Conservation (phyloP, 495 filamentous ascomycete species). For the Gamarada debralockiae region DNA sequence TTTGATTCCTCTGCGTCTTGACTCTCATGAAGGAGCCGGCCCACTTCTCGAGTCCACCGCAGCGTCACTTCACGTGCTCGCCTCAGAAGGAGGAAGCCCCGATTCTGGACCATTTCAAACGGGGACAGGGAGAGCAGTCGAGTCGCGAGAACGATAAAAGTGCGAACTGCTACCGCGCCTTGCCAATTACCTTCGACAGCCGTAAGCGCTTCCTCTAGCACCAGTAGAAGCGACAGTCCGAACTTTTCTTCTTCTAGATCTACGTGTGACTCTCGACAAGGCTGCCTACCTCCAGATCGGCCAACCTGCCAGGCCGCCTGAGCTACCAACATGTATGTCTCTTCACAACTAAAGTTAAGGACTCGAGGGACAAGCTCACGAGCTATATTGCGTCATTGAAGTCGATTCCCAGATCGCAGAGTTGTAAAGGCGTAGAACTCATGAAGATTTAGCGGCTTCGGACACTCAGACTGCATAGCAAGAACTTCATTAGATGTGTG, state of each 20-base stretch:
- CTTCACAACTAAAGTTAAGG: constrained; percentile 31
- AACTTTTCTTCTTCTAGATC: constrained; percentile 30
- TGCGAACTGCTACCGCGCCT: constrained; percentile 23
- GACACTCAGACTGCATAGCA: constrained; percentile 26
- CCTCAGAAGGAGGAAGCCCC: constrained; percentile 12
- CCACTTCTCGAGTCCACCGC: constrained; percentile 15
- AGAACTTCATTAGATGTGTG: constrained; percentile 25
- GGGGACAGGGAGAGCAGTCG: constrained; percentile 28
- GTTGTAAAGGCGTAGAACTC: constrained; percentile 37
- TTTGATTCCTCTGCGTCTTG: constrained; percentile 17
- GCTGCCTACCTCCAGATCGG: neutral
- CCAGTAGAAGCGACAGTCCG: constrained; percentile 15
- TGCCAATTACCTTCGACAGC: constrained; percentile 38
- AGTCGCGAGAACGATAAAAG: constrained; percentile 24
- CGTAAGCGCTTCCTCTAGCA: constrained; percentile 19
- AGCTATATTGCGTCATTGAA: constrained; percentile 42
- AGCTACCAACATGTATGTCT: constrained; percentile 31
- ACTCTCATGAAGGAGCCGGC: constrained; percentile 7
- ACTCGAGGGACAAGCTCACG: constrained; percentile 29
- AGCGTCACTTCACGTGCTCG: constrained; percentile 14
- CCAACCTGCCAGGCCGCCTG: constrained; percentile 36
- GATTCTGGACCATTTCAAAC: constrained; percentile 7
- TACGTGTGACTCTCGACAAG: constrained; percentile 24
- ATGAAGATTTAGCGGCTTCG: constrained; percentile 28
- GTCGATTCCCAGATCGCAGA: constrained; percentile 31